phyloP scores from a whole-genome alignment of 306 rosid genomes.

The Potentilla sterilis region DNA sequence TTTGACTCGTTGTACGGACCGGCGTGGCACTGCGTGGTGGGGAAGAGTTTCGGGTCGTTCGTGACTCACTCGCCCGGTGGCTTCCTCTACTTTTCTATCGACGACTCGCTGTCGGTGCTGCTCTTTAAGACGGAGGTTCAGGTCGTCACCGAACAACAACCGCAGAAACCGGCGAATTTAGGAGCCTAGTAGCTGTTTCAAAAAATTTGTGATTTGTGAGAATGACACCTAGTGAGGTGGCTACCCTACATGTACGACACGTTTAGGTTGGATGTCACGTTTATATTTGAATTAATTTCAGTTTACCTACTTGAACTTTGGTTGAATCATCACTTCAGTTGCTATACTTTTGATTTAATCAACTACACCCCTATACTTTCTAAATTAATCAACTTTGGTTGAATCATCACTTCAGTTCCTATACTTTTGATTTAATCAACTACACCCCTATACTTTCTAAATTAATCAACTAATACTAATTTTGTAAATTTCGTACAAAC shows the following conservation, averaged over 20 bases:
- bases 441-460: too few relatives aligned
- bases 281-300: not conserved
- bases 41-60: constrained; percentile 71
- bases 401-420: too few relatives aligned
- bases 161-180: not conserved
- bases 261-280: not conserved
- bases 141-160: constrained; percentile 36
- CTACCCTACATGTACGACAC: not conserved
- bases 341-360: too few relatives aligned
- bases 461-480: too few relatives aligned
- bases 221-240: not conserved
- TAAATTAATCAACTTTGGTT: too few relatives aligned
- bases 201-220: not conserved
- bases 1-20: constrained; percentile 54
- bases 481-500: too few relatives aligned
- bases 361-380: too few relatives aligned
- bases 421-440: too few relatives aligned
- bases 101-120: constrained; percentile 61
- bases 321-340: too few relatives aligned
- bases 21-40: constrained; percentile 73
- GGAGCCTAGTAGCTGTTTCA: not conserved
- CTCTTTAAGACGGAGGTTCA: constrained; percentile 69
- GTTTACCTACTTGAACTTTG: too few relatives aligned
- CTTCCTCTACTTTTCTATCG: constrained; percentile 57
- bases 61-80: constrained; percentile 62